Conservation (phyloP, 2,329 filamentous ascomycete genomes). For the Fusarium tjaetaba region DNA sequence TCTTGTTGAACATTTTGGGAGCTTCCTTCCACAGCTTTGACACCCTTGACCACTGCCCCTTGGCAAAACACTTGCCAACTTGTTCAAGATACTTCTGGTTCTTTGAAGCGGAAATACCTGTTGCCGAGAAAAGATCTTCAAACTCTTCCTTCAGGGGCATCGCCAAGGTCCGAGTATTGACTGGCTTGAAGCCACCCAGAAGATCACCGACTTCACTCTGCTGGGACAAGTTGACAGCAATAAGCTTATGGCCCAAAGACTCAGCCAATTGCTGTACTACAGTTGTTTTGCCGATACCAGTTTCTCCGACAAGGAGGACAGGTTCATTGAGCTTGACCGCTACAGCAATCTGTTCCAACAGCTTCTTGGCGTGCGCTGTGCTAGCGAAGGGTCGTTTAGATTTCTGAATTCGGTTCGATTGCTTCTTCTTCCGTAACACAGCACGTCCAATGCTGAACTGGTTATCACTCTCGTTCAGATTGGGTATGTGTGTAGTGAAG, state of each 20-base stretch:
- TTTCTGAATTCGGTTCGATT: slow-evolving; percentile 59
- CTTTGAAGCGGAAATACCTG: slow-evolving; percentile 84
- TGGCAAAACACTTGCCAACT: slow-evolving; percentile 80
- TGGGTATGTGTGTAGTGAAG: slow-evolving; percentile 76
- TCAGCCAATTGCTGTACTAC: slow-evolving; percentile 92
- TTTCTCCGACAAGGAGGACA: slow-evolving; percentile 95
- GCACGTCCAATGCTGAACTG: slow-evolving; percentile 74
- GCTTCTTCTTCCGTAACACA: slow-evolving; percentile 66
- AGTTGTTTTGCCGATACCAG: slow-evolving; percentile 97
- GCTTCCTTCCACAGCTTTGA: slow-evolving; percentile 90
- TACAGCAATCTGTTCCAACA: slow-evolving; percentile 89
- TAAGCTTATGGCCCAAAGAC: slow-evolving; percentile 84
- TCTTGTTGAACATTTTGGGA: slow-evolving; percentile 83
- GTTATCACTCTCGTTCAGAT: slow-evolving; percentile 68
- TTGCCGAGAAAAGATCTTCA: slow-evolving; percentile 85
- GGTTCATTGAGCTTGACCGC: slow-evolving; percentile 88
- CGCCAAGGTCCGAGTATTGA: slow-evolving; percentile 87
- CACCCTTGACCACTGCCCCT: slow-evolving; percentile 86
- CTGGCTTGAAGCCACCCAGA: slow-evolving; percentile 94
- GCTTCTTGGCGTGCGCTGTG: slow-evolving; percentile 82
- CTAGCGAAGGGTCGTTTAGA: slow-evolving; percentile 81
- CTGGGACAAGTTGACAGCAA: slow-evolving; percentile 95
- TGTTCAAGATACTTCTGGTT: slow-evolving; percentile 88
- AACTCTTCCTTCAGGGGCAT: slow-evolving; percentile 95
- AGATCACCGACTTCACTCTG: slow-evolving; percentile 98